Conservation (phyloP, 208 protist genomes). For the Phytomonas sp. region DNA sequence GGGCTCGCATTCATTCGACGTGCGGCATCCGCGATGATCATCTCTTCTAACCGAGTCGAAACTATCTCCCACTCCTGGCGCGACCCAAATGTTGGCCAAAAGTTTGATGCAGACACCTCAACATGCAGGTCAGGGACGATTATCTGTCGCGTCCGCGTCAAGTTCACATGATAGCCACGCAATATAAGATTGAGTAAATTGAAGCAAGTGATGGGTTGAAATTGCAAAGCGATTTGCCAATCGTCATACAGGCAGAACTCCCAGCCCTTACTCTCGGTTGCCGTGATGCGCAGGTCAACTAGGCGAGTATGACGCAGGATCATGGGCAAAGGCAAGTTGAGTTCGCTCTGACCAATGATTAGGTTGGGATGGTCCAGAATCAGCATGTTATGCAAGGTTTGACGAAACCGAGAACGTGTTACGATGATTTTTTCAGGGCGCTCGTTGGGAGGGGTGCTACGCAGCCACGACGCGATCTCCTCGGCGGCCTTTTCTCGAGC, state of each 20-base stretch:
- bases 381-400: slow-evolving; percentile 91
- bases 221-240: slow-evolving; percentile 95
- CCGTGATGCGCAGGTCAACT: slow-evolving; percentile 98
- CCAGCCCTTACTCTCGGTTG: slow-evolving; percentile 98
- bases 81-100: slow-evolving; percentile 98
- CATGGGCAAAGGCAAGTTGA: slow-evolving; percentile 99
- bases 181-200: slow-evolving; percentile 99
- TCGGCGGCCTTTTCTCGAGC: slow-evolving; percentile 99
- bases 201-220: slow-evolving; percentile 99
- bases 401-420: slow-evolving; percentile 96
- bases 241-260: slow-evolving; percentile 99
- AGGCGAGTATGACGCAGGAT: slow-evolving; percentile 99
- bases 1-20: slow-evolving; percentile 99
- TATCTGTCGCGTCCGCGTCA: slow-evolving; percentile 95
- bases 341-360: slow-evolving; percentile 98
- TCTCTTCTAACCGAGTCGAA: slow-evolving; percentile 98
- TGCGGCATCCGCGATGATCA: slow-evolving; percentile 99
- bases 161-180: slow-evolving; percentile 97
- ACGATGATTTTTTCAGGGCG: slow-evolving; percentile 99
- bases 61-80: slow-evolving; percentile 99
- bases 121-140: slow-evolving; percentile 96
- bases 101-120: slow-evolving; percentile 95
- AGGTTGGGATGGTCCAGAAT: slow-evolving; percentile 99
- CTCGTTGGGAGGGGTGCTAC: slow-evolving; percentile 98
- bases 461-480: slow-evolving; percentile 98